phyloP scores from a whole-genome alignment of 441 rosid species.

The Codiaeum variegatum region DNA sequence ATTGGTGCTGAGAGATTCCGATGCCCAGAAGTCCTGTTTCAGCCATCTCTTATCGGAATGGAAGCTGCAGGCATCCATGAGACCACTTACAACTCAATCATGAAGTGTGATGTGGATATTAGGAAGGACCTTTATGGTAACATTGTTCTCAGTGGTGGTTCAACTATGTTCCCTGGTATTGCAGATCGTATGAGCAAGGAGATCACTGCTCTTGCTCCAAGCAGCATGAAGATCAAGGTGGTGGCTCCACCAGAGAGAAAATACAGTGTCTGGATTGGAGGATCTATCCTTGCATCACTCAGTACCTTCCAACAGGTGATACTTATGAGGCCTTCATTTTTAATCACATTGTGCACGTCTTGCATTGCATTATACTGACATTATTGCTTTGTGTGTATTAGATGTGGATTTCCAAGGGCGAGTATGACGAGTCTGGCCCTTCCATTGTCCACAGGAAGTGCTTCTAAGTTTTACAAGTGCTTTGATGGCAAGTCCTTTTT shows the following conservation, averaged over 20 bases:
- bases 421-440: slow-evolving; percentile 61
- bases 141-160: slow-evolving; percentile 81
- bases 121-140: slow-evolving; percentile 81
- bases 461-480: slow-evolving; percentile 39
- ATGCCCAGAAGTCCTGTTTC: slow-evolving; percentile 85
- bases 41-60: slow-evolving; percentile 85
- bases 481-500: slow-evolving; percentile 41
- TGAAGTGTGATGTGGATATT: slow-evolving; percentile 88
- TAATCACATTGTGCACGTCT: too few relatives aligned
- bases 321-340: not conserved
- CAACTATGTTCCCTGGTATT: slow-evolving; percentile 80
- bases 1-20: slow-evolving; percentile 83
- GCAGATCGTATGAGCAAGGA: slow-evolving; percentile 89
- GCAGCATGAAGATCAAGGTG: slow-evolving; percentile 81
- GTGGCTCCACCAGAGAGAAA: slow-evolving; percentile 85
- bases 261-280: slow-evolving; percentile 91
- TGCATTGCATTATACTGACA: not conserved
- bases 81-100: slow-evolving; percentile 78
- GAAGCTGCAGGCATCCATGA: slow-evolving; percentile 87
- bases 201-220: slow-evolving; percentile 73
- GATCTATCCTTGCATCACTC: slow-evolving; percentile 81
- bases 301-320: slow-evolving; percentile 88
- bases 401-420: slow-evolving; percentile 71
- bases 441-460: slow-evolving; percentile 76
- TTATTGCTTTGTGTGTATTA: slow-evolving; percentile 17